These are phyloP conservation scores for Annona cherimola DNA, from an alignment of 164 flowering plant genomes.

Conservation along the genomic window DNA sequence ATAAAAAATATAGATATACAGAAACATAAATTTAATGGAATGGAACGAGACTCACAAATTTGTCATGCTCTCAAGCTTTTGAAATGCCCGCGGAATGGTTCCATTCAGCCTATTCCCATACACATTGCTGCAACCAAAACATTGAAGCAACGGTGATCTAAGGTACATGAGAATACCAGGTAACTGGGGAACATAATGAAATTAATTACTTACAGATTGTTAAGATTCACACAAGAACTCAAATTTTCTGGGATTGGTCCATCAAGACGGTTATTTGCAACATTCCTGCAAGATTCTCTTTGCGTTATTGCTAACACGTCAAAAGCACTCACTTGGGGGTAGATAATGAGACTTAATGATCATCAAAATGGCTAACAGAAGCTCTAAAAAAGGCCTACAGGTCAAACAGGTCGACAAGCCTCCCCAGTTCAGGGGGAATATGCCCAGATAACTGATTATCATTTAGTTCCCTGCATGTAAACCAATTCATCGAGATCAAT, in stretches of 20 bases:
- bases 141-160: not conserved
- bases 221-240: conserved; percentile 87
- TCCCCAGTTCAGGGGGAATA: conserved; percentile 91
- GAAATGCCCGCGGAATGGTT: conserved; percentile 64
- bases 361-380: not conserved
- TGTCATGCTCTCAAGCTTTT: conserved; percentile 77
- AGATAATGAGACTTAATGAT: not conserved
- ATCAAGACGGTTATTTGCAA: conserved; percentile 82
- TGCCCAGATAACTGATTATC: conserved; percentile 75
- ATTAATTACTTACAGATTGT: conserved; percentile 63
- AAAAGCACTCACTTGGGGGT: not conserved
- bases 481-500: not conserved
- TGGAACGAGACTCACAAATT: conserved; percentile 51
- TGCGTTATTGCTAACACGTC: not conserved
- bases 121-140: conserved; percentile 50
- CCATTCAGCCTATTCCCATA: conserved; percentile 73
- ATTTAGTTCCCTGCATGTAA: conserved; percentile 63
- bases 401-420: conserved; percentile 85
- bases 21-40: not conserved
- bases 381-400: conserved; percentile 44
- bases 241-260: conserved; percentile 88
- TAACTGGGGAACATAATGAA: not conserved
- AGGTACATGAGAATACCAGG: not conserved
- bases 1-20: no score
- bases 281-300: conserved; percentile 47